Evolutionary conservation across 2,329 filamentous ascomycete genomes (phyloP), one percentile per base, ranked within the genome.

Genomic region (Penicillium aurantiogriseum): DNA sequence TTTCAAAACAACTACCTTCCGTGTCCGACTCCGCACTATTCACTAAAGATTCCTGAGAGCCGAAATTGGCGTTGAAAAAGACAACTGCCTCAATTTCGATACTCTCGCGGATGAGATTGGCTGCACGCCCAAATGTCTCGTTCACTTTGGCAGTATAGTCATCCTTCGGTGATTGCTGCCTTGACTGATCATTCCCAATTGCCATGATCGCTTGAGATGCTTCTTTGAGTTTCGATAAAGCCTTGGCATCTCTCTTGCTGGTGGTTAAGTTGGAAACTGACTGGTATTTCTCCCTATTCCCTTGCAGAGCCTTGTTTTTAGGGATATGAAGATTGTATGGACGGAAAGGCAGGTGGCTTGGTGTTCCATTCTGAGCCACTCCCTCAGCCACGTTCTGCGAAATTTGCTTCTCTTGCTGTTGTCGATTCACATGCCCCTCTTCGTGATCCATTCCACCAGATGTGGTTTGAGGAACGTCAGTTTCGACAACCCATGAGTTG

Each of bases 81-180:
- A 70, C 69, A 17, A 62, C 58, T 2, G 74, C 75, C 17, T 75
- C 73, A 0, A 76, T 67, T 36, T 78, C 74, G 6, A 79, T 64
- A 1, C 75, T 71, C 38, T 77, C 67, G 4, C 75, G 68, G 27
- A 81, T 70, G 3, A 79, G 74, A 23, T 73, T 72, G 19, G 77
- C 74, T 6, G 77, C 79, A 35, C 74, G 76, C 0, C 73, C 72
- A 43, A 79, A 79, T 1, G 78, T 61, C 11, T 67, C 48, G 9
- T 54, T 42, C 6, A 62, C 19, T 27, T 61, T 52, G 8, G 39
- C 31, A 17, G 43, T 33, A 31, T 60, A 58, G 21, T 36, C 45
- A 7, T 44, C 45, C n/a, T 50, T 60, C 6, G 52, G 51, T n/a
- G 58, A 43, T 38, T 39, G 19, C 43, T 47, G 46, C 5, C 15